Evolutionary conservation across 2,329 filamentous ascomycete species (phyloP).

Genomic region (Colletotrichum liriopes): DNA sequence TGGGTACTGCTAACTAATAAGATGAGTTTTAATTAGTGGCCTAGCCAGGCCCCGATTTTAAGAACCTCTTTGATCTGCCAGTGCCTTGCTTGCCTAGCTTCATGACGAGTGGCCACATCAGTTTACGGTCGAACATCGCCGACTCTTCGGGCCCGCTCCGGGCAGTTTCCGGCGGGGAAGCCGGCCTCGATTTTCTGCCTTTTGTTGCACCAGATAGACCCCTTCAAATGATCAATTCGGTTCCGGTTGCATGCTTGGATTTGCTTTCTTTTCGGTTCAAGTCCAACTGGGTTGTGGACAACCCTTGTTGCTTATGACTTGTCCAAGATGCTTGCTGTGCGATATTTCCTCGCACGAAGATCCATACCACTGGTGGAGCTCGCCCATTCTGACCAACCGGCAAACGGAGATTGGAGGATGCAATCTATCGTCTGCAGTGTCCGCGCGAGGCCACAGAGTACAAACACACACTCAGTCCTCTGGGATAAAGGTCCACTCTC

Average conservation of each 20-base stretch:
- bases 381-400: neutral
- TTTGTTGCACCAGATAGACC: neutral
- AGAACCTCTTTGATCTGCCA: too few relatives aligned
- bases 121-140: neutral
- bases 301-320: too few relatives aligned
- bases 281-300: neutral
- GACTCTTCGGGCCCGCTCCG: neutral
- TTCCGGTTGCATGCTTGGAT: too few relatives aligned
- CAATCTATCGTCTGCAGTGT: neutral
- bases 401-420: too few relatives aligned
- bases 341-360: too few relatives aligned
- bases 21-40: too few relatives aligned
- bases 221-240: neutral
- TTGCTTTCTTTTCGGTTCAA: neutral
- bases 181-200: neutral
- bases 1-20: too few relatives aligned
- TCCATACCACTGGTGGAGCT: neutral
- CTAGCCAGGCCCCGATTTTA: too few relatives aligned
- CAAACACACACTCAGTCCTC: neutral
- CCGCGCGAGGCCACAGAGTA: neutral
- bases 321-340: too few relatives aligned
- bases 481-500: neutral
- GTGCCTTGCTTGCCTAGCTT: too few relatives aligned
- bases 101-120: too few relatives aligned
- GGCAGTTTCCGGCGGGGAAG: too few relatives aligned